Evolutionary conservation across 352 stramenopile genomes (phyloP).

Genomic region (Phytopythium boreale): DNA sequence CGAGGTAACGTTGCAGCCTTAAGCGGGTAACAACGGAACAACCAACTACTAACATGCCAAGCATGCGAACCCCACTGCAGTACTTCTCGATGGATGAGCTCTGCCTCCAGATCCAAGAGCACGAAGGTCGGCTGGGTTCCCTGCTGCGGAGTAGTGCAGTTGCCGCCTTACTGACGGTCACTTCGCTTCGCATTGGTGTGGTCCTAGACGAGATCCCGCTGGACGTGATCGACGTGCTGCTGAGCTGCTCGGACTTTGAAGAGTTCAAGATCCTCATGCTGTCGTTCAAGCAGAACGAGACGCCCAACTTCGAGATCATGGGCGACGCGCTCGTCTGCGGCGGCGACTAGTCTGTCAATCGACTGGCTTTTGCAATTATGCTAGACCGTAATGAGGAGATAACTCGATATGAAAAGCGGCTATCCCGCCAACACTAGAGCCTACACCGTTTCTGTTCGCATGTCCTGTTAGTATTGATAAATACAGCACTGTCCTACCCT

Average conservation of each 20-base stretch:
- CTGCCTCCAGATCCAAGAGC: constrained; percentile 76
- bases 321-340: constrained; percentile 53
- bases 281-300: constrained; percentile 84
- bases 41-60: neutral
- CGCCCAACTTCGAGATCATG: constrained; percentile 71
- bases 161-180: neutral
- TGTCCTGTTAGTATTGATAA: neutral
- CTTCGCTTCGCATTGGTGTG: neutral
- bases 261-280: constrained; percentile 88
- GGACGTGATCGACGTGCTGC: constrained; percentile 76
- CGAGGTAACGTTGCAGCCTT: constrained; percentile 29
- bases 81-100: constrained; percentile 84
- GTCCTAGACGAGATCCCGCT: constrained; percentile 65
- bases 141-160: no score
- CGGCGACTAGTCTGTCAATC: neutral
- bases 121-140: constrained; percentile 43
- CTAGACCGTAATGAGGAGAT: neutral
- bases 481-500: neutral
- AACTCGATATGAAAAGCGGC: neutral
- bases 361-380: no score
- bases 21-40: neutral
- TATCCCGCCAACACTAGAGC: neutral
- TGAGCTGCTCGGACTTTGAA: constrained; percentile 84
- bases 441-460: neutral
- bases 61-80: constrained; percentile 14